A percentile compares a stretch with the other conserved stretches of the same genome.
These are phyloP conservation scores for Aspergillus ellipticus DNA, from an alignment of 495 filamentous ascomycete species.

Conservation along the genomic window DNA sequence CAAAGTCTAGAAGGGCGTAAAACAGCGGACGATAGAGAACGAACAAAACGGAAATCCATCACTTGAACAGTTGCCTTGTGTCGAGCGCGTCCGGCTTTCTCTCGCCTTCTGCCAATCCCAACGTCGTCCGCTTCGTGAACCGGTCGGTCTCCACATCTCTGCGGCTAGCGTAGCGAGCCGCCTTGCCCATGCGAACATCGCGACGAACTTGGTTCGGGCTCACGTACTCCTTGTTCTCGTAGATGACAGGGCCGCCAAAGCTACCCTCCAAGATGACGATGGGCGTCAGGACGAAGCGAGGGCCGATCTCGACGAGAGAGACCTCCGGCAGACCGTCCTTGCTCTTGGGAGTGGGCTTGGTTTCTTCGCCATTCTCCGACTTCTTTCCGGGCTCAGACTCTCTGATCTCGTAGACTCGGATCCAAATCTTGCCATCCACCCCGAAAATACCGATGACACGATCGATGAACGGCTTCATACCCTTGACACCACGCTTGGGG, in stretches of 20 bases:
- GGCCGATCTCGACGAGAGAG: slow-evolving; percentile 87
- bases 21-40: slow-evolving; percentile 17
- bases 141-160: slow-evolving; percentile 69
- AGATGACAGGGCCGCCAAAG: slow-evolving; percentile 95
- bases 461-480: slow-evolving; percentile 93
- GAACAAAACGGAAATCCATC: slow-evolving; percentile 21
- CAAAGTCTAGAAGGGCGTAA: slow-evolving; percentile 28
- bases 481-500: slow-evolving; percentile 72
- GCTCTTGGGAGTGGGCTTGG: slow-evolving; percentile 32
- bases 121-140: slow-evolving; percentile 65
- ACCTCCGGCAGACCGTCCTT: slow-evolving; percentile 60
- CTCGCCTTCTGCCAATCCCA: slow-evolving; percentile 70
- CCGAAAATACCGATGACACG: slow-evolving; percentile 91
- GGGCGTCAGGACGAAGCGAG: slow-evolving; percentile 89
- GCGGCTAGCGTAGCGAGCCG: slow-evolving; percentile 67
- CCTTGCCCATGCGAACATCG: slow-evolving; percentile 71
- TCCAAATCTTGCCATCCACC: slow-evolving; percentile 95
- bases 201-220: slow-evolving; percentile 90
- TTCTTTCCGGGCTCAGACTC: slow-evolving; percentile 63
- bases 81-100: slow-evolving; percentile 69
- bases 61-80: slow-evolving; percentile 77
- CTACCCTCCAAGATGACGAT: slow-evolving; percentile 93
- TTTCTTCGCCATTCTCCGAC: slow-evolving; percentile 31
- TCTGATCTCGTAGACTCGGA: slow-evolving; percentile 87
- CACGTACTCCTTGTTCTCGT: slow-evolving; percentile 98